Evolutionary conservation across 495 filamentous ascomycete species (phyloP), one percentile per base, ranked within the genome.

Genomic region (Aspergillus funiculosus): DNA sequence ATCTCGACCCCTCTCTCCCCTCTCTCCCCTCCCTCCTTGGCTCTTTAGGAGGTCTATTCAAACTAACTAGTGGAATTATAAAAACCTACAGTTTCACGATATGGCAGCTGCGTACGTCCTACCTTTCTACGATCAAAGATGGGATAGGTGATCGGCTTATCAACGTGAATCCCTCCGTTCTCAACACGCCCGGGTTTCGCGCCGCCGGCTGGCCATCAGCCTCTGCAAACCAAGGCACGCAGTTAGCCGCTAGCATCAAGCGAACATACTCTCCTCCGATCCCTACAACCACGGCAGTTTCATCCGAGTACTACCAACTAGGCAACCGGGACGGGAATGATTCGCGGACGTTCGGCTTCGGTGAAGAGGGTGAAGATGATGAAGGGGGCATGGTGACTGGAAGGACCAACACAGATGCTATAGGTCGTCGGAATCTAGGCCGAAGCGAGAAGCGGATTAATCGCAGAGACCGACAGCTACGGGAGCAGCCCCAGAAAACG

Each of bases 201-300:
- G 83, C 89, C 24, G 90, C 91, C 32, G 92, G 94, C 55, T 97
- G 94, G 94, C 80, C 82, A 21, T 68, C 83, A 21, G 85, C 86
- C 52, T 75, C 83, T 4, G 50, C 62, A 31, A 66, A 62, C 48
- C 52, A 61, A 21, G 60, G 56, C 39, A 45, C 62, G 20, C 60
- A 63, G 45, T 62, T 51, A n/a, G 61, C 48, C n/a, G 70, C 80
- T 8, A 79, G 86, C 48, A 80, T 91, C 56, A 94, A 94, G 61
- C 80, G 92, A 43, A 94, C 88, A 22, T 90, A 98, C 60, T 96
- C 91, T 5, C 92, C 92, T 9, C 92, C 94, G 0, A 98, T 98
- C 41, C 92, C 92, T 18, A 94, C 90, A 4, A 87, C 86, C 1
- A 60, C 70, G 0, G 62, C 67, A 5, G 42, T 81, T 79, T 57